Evolutionary conservation across 306 rosid genomes (phyloP), one percentile per base, ranked within the genome.

Genomic region (Trichosanthes truncata): DNA sequence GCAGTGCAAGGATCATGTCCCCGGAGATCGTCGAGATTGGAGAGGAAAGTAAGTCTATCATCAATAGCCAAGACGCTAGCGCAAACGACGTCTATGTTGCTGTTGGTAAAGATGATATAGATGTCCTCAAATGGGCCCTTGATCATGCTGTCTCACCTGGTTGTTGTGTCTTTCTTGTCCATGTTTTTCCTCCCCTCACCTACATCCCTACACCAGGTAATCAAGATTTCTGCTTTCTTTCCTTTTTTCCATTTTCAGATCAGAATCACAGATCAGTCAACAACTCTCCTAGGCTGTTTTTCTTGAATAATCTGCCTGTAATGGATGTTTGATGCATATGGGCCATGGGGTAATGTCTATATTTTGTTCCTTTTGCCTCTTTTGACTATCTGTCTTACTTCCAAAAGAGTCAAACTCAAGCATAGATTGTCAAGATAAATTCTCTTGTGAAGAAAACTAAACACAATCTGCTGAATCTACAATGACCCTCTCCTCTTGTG

Each of bases 191-290:
- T 76, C 88, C 93, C 0, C 74, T 92, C 76, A 88, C 94, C 49
- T 80, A 73, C 83, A 85, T 92, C 78, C 91, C 89, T 55, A 90
- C 96, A 5, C 97, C 97, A 76, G 96, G 98, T 90, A 88, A 76
- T 26, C 40, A 36, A 72, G 61, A 45, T 31, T 61, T 41, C 38
- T 59, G 0, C 69, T 59, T 41, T 4, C 15, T 33, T 8, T 55
- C 61, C 15, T 23, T 13, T 26, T 40, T 57, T 55, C 51, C 21
- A 41, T 57, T 15, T 48, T 33, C 21, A 15, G 82, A 33, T 45
- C 59, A n/a, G 18, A 41, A 45, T 38, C 51, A 23, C 18, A 62
- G 52, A 49, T 40, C 57, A 41, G 5, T 29, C 74, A 66, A 65
- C 46, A 65, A 66, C 49, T 41, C 17, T 41, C 4, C n/a, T 69